Evolutionary conservation across 2,329 filamentous ascomycete genomes (phyloP), one percentile per base, ranked within the genome.

Genomic region (Aspergillus sp.): DNA sequence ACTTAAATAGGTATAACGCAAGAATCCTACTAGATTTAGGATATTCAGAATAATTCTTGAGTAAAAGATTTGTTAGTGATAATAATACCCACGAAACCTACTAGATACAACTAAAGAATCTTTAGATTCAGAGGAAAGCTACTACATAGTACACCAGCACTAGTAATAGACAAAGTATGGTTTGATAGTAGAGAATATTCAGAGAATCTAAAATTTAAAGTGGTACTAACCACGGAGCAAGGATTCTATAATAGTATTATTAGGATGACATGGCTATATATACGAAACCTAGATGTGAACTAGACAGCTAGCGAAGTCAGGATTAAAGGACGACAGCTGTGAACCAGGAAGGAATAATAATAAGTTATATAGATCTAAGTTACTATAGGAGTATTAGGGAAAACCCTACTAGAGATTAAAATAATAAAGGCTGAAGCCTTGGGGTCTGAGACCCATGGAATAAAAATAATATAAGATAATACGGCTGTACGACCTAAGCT

Each of bases 181-280:
- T 13, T 56, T 15, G 34, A 48, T 13, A 28, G 28, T 17, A 11
- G 46, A 48, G 11, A 56, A 17, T 56, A 56, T 13, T 22, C 3
- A 2, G 25, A 30, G 4, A 30, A 30, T 2, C 1, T 49, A n/a
- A 34, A 8, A 4, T 56, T 56, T 30, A 56, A 56, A 25, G 48
- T 56, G 7, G 7, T 19, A 7, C 23, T 15, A 1, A 38, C 4
- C 28, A 22, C 13, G 13, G 13, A 47, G 13, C 2, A 23, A 48
- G 23, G 47, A 56, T 7, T 56, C 7, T 56, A 56, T 38, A 41
- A 56, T 48, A 38, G 3, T 19, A 17, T 56, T 17, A 19, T 56
- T 11, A 19, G 46, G 17, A 56, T 56, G 31, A 55, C n/a, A 38
- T 38, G 31, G 31, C 4, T 38, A 3, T 4, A 38, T 3, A 15